Conservation (phyloP, 1,139 yeast genomes). For the Suhomyces ambrosiae region DNA sequence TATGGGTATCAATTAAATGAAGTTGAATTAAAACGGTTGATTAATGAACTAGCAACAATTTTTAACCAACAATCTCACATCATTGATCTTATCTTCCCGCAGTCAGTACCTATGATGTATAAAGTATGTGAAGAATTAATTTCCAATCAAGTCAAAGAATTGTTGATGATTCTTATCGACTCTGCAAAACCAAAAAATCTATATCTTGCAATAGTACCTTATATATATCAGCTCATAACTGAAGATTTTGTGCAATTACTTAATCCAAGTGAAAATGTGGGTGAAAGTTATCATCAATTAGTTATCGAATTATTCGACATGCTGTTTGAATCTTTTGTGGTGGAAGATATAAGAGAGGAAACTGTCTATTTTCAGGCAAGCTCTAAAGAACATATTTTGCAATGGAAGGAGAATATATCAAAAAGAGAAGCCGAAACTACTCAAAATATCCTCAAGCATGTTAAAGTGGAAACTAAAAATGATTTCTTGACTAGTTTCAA, state of each 20-base stretch:
- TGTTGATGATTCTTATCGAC: conserved; percentile 34
- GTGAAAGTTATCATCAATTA: conserved; percentile 33
- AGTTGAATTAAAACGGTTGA: conserved; percentile 26
- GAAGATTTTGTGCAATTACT: conserved; percentile 29
- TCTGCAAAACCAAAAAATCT: conserved; percentile 29
- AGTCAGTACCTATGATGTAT: conserved; percentile 48
- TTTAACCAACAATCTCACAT: conserved; percentile 41
- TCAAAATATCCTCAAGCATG: conserved; percentile 42
- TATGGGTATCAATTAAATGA: conserved; percentile 18
- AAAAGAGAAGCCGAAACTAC: conserved; percentile 45
- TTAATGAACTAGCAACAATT: conserved; percentile 29
- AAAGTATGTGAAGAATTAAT: conserved; percentile 50
- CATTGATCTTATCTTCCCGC: conserved; percentile 46
- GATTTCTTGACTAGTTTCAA: conserved; percentile 61
- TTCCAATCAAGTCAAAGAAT: conserved; percentile 42
- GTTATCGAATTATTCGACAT: conserved; percentile 49
- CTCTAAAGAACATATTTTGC: conserved; percentile 29
- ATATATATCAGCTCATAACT: conserved; percentile 32
- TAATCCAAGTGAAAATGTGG: conserved; percentile 35
- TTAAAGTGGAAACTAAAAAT: conserved; percentile 44
- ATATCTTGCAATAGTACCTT: conserved; percentile 36
- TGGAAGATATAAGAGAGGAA: conserved; percentile 55
- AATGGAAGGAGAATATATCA: conserved; percentile 40
- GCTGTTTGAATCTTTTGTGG: conserved; percentile 47
- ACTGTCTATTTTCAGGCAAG: conserved; percentile 31